phyloP scores from a whole-genome alignment of 2,329 filamentous ascomycete genomes.

The Arthrocladium fulminans region DNA sequence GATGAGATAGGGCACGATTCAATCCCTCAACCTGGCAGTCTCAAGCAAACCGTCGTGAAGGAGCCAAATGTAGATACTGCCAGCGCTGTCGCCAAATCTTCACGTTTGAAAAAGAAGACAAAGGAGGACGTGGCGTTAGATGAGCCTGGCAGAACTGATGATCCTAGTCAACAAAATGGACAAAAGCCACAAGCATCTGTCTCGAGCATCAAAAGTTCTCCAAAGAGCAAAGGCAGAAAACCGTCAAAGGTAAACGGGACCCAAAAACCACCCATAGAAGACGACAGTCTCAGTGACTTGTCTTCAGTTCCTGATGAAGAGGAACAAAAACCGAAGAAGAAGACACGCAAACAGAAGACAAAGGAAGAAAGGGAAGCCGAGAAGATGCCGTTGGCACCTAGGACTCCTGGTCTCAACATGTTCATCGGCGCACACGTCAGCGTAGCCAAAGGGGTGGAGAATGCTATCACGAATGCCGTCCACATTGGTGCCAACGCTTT shows the following conservation, averaged over 20 bases:
- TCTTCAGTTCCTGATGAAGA: conserved; percentile 10
- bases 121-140: conserved; percentile 44
- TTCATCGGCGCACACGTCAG: conserved; percentile 90
- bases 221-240: neutral
- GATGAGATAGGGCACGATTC: conserved; percentile 1
- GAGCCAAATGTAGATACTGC: neutral
- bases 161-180: neutral
- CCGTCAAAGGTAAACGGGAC: neutral
- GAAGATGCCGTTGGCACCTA: conserved; percentile 56
- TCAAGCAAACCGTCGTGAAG: neutral
- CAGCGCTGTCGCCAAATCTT: neutral
- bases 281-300: conserved; percentile 1
- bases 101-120: conserved; percentile 41
- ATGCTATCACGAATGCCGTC: conserved; percentile 67
- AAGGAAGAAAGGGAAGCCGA: conserved; percentile 49
- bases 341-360: conserved; percentile 42
- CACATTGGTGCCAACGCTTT: conserved; percentile 85
- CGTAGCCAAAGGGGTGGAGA: conserved; percentile 86
- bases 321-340: conserved; percentile 2
- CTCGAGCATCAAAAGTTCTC: neutral
- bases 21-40: conserved; percentile 2
- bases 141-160: conserved; percentile 3
- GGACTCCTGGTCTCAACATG: conserved; percentile 66
- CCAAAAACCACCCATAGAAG: neutral
- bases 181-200: neutral